Evolutionary conservation across 2,329 filamentous ascomycete genomes (phyloP).

Genomic region (Domatiomyces globalis): DNA sequence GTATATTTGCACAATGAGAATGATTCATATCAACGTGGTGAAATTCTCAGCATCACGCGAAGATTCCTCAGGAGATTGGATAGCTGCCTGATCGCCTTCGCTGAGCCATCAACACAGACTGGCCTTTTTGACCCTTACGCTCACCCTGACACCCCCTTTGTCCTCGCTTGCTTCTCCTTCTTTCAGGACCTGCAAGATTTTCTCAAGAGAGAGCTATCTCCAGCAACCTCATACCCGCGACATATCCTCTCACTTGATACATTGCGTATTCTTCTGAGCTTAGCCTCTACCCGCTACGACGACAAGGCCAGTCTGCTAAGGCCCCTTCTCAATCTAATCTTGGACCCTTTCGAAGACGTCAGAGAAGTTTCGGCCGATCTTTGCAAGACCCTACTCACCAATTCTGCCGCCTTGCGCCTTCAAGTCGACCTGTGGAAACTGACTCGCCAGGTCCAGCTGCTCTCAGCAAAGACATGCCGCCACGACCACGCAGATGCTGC

Average conservation of each 20-base stretch:
- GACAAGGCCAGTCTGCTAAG: constrained; percentile 28
- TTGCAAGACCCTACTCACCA: constrained; percentile 20
- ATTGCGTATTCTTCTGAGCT: constrained; percentile 40
- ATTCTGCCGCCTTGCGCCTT: constrained; percentile 1
- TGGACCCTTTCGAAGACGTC: constrained; percentile 91
- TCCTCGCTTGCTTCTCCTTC: background rate
- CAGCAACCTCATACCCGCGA: constrained; percentile 77
- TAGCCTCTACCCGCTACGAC: background rate
- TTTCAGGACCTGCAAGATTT: constrained; percentile 5
- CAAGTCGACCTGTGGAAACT: constrained; percentile 29
- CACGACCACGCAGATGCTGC: constrained; percentile 89
- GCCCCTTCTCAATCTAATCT: constrained; percentile 59
- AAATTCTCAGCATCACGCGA: constrained; percentile 59
- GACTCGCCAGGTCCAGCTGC: constrained; percentile 35
- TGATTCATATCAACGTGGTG: constrained; percentile 73
- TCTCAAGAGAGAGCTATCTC: constrained; percentile 50
- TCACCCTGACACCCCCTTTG: background rate
- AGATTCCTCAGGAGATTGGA: constrained; percentile 37
- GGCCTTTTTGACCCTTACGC: background rate
- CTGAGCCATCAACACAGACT: background rate
- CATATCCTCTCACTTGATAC: constrained; percentile 70
- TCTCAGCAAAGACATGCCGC: constrained; percentile 58
- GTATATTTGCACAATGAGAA: constrained; percentile 65
- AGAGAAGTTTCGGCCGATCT: constrained; percentile 41
- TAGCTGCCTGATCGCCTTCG: constrained; percentile 1